Evolutionary conservation across 1,284 basidiomycete genomes (phyloP), one percentile per base, ranked within the genome.

Genomic region (Salmacisia buchloeana): DNA sequence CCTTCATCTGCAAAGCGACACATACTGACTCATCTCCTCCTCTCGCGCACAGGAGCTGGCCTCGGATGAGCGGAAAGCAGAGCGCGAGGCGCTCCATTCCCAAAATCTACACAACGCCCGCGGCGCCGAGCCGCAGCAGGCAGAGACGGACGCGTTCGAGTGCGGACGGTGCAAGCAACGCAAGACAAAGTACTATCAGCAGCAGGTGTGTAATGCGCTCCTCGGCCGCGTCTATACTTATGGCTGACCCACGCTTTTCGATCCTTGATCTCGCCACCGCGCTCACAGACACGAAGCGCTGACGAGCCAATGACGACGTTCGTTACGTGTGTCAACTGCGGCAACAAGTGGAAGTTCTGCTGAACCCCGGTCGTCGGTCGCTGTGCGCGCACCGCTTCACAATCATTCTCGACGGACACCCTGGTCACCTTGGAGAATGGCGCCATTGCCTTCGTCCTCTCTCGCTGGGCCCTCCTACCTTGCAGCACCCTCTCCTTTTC

Each of bases 101-200:
- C 76, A 76, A 46, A 98, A 98, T 77, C 82, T 98, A 57, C 91
- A 93, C 84, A 90, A 93, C 60, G 89, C 94, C 1, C 87, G 96
- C 18, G 91, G 89, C 2, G 94, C 94, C 0, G 91, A 86, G 15
- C 90, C 94, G 69, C 80, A 81, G 60, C 81, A 84, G 81, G 94
- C 94, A 15, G 94, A 98, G 81, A 99, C 96, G 0, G 92, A 94
- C 72, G 92, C 92, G 1, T 99, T 99, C 89, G 92, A 97, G 80
- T 99, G 96, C 77, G 85, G 87, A 21, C 86, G 91, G 73, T 99
- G 94, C 86, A 76, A 79, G 65, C 71, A 78, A 67, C 61, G 75
- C 27, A 78, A 77, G 65, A 73, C 70, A 38, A 64, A 73, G 36
- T 79, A 79, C 62, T 79, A 76, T 62, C 76, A 79, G 67, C 78